phyloP scores from a whole-genome alignment of 1,284 basidiomycete genomes.

The Xanthoconium separans region DNA sequence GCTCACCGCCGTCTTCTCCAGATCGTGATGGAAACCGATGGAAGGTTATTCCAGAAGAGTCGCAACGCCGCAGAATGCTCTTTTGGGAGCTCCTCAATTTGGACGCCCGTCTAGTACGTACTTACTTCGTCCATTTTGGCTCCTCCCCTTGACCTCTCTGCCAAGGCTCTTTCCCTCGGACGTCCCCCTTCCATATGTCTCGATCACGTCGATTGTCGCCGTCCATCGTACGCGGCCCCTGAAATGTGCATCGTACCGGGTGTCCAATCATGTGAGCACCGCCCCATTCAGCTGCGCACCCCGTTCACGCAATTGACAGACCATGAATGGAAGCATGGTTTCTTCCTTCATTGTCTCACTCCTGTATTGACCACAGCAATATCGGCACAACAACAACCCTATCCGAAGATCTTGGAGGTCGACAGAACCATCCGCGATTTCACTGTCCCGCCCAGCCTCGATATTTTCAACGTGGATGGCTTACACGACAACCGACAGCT shows the following conservation, averaged over 20 bases:
- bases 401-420: constrained; percentile 54
- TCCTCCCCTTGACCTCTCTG: constrained; percentile 4
- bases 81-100: constrained; percentile 76
- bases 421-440: constrained; percentile 63
- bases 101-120: constrained; percentile 68
- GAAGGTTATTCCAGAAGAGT: constrained; percentile 67
- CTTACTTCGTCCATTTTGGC: constrained; percentile 8
- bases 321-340: constrained; percentile 72
- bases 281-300: constrained; percentile 1
- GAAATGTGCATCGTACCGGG: constrained; percentile 57
- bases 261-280: constrained; percentile 62
- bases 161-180: constrained; percentile 69
- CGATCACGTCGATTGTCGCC: constrained; percentile 65
- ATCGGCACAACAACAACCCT: constrained; percentile 55
- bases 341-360: constrained; percentile 63
- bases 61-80: constrained; percentile 63
- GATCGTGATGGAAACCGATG: constrained; percentile 71
- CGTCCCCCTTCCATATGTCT: constrained; percentile 71
- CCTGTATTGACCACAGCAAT: constrained; percentile 68
- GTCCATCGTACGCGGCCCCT: constrained; percentile 55
- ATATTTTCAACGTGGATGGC: constrained; percentile 44
- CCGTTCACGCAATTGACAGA: constrained; percentile 41
- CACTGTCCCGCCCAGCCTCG: constrained; percentile 54
- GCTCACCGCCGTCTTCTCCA: constrained; percentile 32
- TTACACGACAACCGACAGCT: constrained; percentile 47